Evolutionary conservation across 371 early-diverging fungal genomes (phyloP), one percentile per base, ranked within the genome.

Genomic region (Mortierella sp.): DNA sequence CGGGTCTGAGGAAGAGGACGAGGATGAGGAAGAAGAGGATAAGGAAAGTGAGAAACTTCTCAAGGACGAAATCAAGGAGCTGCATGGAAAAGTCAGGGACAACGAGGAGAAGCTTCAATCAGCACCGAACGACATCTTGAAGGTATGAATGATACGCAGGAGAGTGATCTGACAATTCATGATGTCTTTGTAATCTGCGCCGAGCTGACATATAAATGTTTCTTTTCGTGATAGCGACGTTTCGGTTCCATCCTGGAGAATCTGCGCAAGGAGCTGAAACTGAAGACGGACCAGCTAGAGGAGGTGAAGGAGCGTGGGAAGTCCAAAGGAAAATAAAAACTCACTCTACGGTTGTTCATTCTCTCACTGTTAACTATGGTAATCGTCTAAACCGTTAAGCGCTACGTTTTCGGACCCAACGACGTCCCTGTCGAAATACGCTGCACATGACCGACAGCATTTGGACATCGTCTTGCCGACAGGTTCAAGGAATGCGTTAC

Each of bases 91-190:
- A 26, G 72, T 86, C 50, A 58, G 58, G 9, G 81, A 80, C 30
- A 85, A 80, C 57, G 52, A 64, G 24, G 83, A 76, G 1, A 84
- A 85, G 42, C 60, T 86, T 19, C 79, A 80, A 9, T 82, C 86
- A 15, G 86, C 85, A 0, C 84, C 82, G n/a, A 86, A 86, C 52
- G 82, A 80, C 4, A 83, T 86, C 27, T 79, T 86, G 49, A 79
- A 80, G 60, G 81, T 80, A 71, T 47, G 47, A n/a, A n/a, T n/a
- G n/a, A n/a, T n/a, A n/a, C n/a, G n/a, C n/a, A n/a, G n/a, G n/a
- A n/a, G n/a, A n/a, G n/a, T n/a, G n/a, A n/a, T n/a, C n/a, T n/a
- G n/a, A 27, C 14, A 51, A 26, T 9, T 11, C 3, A n/a, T 11
- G 28, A 46, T 9, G 17, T 0, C 17, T 24, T 24, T 27, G n/a